A percentile compares a stretch with the other conserved stretches of the same genome.
Evolutionary conservation across 257 asterid genomes (phyloP).

Genomic region (Striga asiatica): DNA sequence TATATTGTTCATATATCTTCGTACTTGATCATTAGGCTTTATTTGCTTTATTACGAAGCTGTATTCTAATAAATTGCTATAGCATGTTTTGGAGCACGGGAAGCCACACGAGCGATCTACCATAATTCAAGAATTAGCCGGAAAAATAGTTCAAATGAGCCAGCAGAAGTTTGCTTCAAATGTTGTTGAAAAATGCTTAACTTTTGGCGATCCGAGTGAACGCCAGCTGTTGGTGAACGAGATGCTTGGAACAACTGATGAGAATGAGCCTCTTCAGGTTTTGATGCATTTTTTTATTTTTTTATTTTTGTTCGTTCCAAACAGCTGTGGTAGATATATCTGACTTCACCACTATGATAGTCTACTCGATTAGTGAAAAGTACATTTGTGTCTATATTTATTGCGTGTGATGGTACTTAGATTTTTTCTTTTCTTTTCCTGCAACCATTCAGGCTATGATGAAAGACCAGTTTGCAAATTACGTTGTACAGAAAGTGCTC

Average conservation of each 20-base stretch:
- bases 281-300: slow-evolving; percentile 3
- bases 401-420: not conserved
- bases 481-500: slow-evolving; percentile 76
- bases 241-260: slow-evolving; percentile 98
- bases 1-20: too few relatives aligned
- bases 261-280: slow-evolving; percentile 99
- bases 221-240: slow-evolving; percentile 77
- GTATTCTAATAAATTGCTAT: not conserved
- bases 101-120: slow-evolving; percentile 80
- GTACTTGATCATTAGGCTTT: not conserved
- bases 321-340: too few relatives aligned
- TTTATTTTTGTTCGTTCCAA: too few relatives aligned
- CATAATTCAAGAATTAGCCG: slow-evolving; percentile 81
- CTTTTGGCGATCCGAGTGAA: slow-evolving; percentile 72
- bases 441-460: slow-evolving; percentile 71
- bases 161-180: slow-evolving; percentile 99
- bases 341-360: too few relatives aligned
- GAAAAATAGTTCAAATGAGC: slow-evolving; percentile 92
- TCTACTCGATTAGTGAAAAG: too few relatives aligned
- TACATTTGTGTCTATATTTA: not conserved
- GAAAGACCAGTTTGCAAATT: slow-evolving; percentile 83
- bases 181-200: slow-evolving; percentile 89
- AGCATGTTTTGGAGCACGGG: slow-evolving; percentile 92
- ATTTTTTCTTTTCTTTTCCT: not conserved
- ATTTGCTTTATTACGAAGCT: not conserved